Evolutionary conservation across 1,139 yeast species (phyloP).

Genomic region (Taiozyma sp.): DNA sequence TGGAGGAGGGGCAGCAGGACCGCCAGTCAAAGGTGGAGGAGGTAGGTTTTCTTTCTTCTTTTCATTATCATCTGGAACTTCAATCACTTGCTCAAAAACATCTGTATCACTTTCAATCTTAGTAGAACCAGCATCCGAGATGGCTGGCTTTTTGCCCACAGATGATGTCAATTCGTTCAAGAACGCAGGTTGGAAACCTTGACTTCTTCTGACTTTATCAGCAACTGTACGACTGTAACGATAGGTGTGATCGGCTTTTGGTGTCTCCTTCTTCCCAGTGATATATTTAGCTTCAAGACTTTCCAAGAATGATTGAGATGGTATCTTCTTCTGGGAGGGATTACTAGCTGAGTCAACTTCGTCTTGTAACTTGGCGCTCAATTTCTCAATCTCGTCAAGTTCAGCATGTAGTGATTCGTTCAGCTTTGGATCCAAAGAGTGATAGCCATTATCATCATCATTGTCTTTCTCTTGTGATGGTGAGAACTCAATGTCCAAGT

Average conservation of each 20-base stretch:
- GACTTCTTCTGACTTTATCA: constrained; percentile 25
- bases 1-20: constrained; percentile 24
- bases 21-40: constrained; percentile 20
- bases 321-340: constrained; percentile 10
- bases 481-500: constrained; percentile 52
- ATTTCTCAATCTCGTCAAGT: constrained; percentile 23
- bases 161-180: constrained; percentile 53
- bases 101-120: constrained; percentile 1
- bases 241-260: constrained; percentile 13
- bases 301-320: constrained; percentile 24
- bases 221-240: constrained; percentile 23
- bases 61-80: neutral
- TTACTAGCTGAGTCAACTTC: constrained; percentile 6
- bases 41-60: constrained; percentile 7
- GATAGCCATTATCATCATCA: constrained; percentile 7
- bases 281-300: constrained; percentile 45
- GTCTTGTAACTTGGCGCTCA: constrained; percentile 17
- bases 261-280: constrained; percentile 37
- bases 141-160: constrained; percentile 30
- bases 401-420: constrained; percentile 16
- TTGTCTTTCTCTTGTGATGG: constrained; percentile 1
- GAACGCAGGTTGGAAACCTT: constrained; percentile 49
- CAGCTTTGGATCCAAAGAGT: constrained; percentile 24
- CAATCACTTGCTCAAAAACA: constrained; percentile 7
- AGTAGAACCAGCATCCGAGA: constrained; percentile 6